These are phyloP conservation scores for Mycena chlorophos DNA, from an alignment of 768 basidiomycete species.

Conservation along the genomic window DNA sequence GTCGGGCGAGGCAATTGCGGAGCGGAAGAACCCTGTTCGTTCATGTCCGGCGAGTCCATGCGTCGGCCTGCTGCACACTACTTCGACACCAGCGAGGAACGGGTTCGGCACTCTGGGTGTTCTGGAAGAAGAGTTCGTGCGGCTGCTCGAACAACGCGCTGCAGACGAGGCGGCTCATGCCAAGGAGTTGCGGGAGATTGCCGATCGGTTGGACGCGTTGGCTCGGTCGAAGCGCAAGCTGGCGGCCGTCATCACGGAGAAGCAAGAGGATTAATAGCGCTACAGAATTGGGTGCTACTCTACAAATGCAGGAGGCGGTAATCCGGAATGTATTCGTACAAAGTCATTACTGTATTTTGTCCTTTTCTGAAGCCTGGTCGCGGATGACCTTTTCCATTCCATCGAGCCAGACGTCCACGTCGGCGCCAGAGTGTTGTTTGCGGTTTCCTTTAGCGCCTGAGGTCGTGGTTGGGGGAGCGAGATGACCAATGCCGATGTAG, in stretches of 20 bases:
- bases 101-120: slow-evolving; percentile 6
- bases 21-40: not conserved
- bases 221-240: slow-evolving; percentile 9
- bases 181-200: slow-evolving; percentile 17
- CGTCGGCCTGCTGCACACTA: not conserved
- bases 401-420: slow-evolving; percentile 75
- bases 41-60: not conserved
- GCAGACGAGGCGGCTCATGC: slow-evolving; percentile 17
- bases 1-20: not conserved
- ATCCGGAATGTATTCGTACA: slow-evolving; percentile 4
- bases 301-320: slow-evolving; percentile 5
- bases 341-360: slow-evolving; percentile 39
- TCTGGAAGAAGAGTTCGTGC: slow-evolving; percentile 22
- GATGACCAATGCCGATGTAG: slow-evolving; percentile 63
- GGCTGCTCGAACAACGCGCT: slow-evolving; percentile 13
- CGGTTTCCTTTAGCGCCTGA: slow-evolving; percentile 9
- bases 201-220: slow-evolving; percentile 10
- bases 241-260: slow-evolving; percentile 8
- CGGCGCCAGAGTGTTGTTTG: slow-evolving; percentile 30
- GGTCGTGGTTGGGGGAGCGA: slow-evolving; percentile 15
- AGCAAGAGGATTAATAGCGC: slow-evolving; percentile 4
- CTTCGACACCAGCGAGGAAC: slow-evolving; percentile 1
- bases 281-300: slow-evolving; percentile 11
- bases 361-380: slow-evolving; percentile 54
- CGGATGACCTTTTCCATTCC: slow-evolving; percentile 80